Base-by-base conservation (phyloP, 495 filamentous ascomycete genomes). In the Penicillium paxilli region DNA sequence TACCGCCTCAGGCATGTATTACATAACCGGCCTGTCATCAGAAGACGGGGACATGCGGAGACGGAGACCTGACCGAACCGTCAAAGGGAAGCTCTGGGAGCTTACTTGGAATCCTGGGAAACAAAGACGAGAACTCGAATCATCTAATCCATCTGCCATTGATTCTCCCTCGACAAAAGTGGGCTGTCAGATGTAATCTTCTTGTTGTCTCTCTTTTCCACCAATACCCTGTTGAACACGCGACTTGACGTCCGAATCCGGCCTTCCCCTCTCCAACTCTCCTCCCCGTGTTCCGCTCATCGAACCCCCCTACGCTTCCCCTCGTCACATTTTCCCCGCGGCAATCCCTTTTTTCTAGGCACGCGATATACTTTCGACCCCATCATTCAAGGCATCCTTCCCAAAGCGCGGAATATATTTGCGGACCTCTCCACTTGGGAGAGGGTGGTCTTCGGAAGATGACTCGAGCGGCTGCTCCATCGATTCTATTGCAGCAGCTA, bases 401-500 rank as follows among this genome's bases (percentile, higher is more conserved):
- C 35, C 35, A 16, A 38, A 46, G 44, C 10, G 30, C 22, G 44
- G 37, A 45, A 52, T 35, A 40, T 51, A 21, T 23, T 62, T 20
- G 33, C 42, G 10, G 14, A n/a, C 42, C 48, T 56, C 45, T n/a
- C 54, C 56, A 40, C 26, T 30, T n/a, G 54, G 70, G 68, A 69
- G 68, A 70, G 59, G 62, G 63, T 67, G 60, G 59, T 69, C 56
- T 48, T 48, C 60, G 57, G 64, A 76, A 56, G 49, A 82, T 80
- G 79, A 77, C 77, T 49, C 75, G 74, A 55, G 73, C 73, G 35
- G 66, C 70, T 32, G 68, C 70, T 48, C 76, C 74, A 65, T 74
- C 85, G 22, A 75, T 87, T 53, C 75, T 91, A 47, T 69, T 81
- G 24, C 80, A 88, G 68, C 77, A 91, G 54, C 77, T n/a, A n/a